Evolutionary conservation across 2,329 filamentous ascomycete species (phyloP).

Genomic region (Paecilomyces niveus): DNA sequence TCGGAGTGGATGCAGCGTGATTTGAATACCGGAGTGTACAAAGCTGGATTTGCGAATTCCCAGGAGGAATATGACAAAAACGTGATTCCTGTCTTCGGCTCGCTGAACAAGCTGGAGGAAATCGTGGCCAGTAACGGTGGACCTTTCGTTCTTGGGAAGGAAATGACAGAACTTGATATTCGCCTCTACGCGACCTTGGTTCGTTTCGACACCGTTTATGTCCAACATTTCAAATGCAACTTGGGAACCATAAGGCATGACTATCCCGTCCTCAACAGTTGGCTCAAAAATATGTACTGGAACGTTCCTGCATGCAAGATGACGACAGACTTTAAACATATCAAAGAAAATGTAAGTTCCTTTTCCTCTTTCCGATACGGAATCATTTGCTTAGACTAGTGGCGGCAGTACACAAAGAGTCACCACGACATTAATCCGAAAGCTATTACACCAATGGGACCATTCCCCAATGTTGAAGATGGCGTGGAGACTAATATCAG

Average conservation of each 20-base stretch:
- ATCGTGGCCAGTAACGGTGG: slow-evolving; percentile 41
- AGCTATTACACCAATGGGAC: slow-evolving; percentile 56
- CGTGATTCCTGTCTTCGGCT: slow-evolving; percentile 50
- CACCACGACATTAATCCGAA: slow-evolving; percentile 54
- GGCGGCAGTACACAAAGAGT: slow-evolving; percentile 49
- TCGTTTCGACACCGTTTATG: slow-evolving; percentile 56
- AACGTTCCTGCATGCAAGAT: slow-evolving; percentile 48
- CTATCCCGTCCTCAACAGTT: slow-evolving; percentile 55
- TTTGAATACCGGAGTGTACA: slow-evolving; percentile 56
- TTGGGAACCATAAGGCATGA: slow-evolving; percentile 53
- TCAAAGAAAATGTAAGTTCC: slow-evolving; percentile 54
- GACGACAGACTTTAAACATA: slow-evolving; percentile 59
- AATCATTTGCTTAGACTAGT: background rate
- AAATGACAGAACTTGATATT: slow-evolving; percentile 55
- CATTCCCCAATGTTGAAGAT: slow-evolving; percentile 52
- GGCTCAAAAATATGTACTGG: slow-evolving; percentile 55
- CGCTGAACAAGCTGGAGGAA: slow-evolving; percentile 53
- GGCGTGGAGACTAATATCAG: slow-evolving; percentile 45
- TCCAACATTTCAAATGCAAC: slow-evolving; percentile 62
- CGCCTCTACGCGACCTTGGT: slow-evolving; percentile 51
- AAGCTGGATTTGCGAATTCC: slow-evolving; percentile 50
- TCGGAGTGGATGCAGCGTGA: slow-evolving; percentile 49
- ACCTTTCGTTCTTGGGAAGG: slow-evolving; percentile 49
- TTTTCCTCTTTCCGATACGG: background rate
- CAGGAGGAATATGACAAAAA: slow-evolving; percentile 52